A percentile compares a stretch with the other conserved stretches of the same genome.
Evolutionary conservation across 164 flowering plant genomes (phyloP).

Genomic region (Magnolia kwangsiensis): DNA sequence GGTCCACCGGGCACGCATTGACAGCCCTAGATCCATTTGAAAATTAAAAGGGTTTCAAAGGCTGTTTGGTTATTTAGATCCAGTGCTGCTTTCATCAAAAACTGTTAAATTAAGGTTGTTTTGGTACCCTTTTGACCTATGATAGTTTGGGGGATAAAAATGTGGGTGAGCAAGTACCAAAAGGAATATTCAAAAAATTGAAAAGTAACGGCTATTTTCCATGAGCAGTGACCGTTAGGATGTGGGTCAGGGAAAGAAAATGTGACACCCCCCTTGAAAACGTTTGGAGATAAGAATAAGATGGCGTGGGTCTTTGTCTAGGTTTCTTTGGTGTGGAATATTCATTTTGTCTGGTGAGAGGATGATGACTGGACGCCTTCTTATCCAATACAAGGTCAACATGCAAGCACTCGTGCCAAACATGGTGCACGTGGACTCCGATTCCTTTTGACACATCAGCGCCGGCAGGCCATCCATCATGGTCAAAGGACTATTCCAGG

Average conservation of each 20-base stretch:
- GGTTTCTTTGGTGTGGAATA: constrained; percentile 37
- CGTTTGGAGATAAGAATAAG: constrained; percentile 23
- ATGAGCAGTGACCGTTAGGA: constrained; percentile 17
- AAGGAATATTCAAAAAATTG: constrained; percentile 47
- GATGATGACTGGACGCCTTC: constrained; percentile 31
- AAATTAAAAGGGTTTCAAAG: constrained; percentile 7
- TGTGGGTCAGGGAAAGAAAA: constrained; percentile 22
- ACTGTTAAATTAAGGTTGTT: constrained; percentile 6
- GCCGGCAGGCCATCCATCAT: constrained; percentile 12
- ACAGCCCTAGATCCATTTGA: too few relatives aligned
- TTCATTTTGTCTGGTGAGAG: constrained; percentile 48
- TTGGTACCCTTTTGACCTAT: constrained; percentile 27
- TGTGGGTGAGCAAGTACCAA: constrained; percentile 30
- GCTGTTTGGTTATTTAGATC: not conserved
- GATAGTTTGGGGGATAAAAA: not conserved
- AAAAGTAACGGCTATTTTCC: constrained; percentile 39
- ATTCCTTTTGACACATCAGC: constrained; percentile 15
- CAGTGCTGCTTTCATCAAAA: constrained; percentile 6
- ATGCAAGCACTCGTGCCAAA: constrained; percentile 14
- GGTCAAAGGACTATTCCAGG: constrained; percentile 29
- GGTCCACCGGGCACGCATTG: too few relatives aligned
- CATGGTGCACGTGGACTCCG: constrained; percentile 6
- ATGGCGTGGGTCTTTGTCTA: constrained; percentile 26
- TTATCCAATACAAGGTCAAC: constrained; percentile 39
- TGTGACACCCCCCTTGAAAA: constrained; percentile 18